Evolutionary conservation across 2,329 filamentous ascomycete genomes (phyloP).

Genomic region (Aspergillus melleus): DNA sequence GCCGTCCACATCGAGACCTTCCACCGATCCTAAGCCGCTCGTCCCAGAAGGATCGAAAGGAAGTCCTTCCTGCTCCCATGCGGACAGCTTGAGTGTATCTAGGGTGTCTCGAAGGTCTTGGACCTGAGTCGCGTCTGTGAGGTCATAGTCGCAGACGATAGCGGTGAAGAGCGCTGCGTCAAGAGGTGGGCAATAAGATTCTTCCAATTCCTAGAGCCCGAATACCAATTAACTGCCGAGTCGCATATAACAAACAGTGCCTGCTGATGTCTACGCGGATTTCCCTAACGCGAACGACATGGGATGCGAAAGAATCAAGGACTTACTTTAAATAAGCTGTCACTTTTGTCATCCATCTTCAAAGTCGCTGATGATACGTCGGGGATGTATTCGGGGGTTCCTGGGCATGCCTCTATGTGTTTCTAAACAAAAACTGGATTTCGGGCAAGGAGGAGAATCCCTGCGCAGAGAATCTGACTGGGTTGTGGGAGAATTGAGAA

Average conservation of each 20-base stretch:
- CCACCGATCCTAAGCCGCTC: constrained; percentile 45
- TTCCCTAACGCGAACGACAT: not conserved
- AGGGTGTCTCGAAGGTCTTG: constrained; percentile 60
- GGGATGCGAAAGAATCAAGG: not conserved
- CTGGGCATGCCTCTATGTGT: constrained; percentile 20
- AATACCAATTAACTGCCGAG: not conserved
- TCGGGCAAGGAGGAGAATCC: not conserved
- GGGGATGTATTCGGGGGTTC: constrained; percentile 10
- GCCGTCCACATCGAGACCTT: constrained; percentile 22
- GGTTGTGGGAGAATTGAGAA: not conserved
- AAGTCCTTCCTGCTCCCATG: constrained; percentile 65
- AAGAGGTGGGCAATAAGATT: constrained; percentile 70
- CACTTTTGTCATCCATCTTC: constrained; percentile 25
- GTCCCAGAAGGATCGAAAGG: constrained; percentile 78
- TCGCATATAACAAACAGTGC: not conserved
- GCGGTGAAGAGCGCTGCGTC: constrained; percentile 77
- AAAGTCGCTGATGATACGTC: constrained; percentile 18
- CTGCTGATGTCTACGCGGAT: not conserved
- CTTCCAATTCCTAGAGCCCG: constrained; percentile 50
- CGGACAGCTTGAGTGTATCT: constrained; percentile 64
- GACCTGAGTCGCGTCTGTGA: constrained; percentile 55
- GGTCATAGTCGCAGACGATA: constrained; percentile 72
- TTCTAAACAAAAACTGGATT: not conserved
- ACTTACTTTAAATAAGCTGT: constrained; percentile 16
- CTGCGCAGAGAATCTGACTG: not conserved